Percentiles rank a stretch among this genome's conserved stretches.
Conservation (phyloP, 208 protist species). For the Wallacemonas collosoma region DNA sequence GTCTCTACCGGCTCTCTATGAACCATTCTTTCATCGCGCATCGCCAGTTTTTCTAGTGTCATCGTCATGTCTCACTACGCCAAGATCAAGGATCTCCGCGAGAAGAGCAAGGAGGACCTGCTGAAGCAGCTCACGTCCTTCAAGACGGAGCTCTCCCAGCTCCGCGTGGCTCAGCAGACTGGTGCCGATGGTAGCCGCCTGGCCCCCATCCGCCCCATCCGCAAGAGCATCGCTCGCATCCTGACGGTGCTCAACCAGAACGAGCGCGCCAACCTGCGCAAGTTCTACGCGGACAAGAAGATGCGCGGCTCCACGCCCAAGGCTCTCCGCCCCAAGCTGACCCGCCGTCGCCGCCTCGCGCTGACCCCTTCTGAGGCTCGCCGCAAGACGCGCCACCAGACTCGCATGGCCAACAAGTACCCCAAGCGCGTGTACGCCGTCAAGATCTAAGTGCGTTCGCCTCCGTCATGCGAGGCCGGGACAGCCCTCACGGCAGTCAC, state of each 20-base stretch:
- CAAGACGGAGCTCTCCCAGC: slow-evolving; percentile 97
- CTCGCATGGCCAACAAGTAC: slow-evolving; percentile 77
- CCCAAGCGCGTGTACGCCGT: slow-evolving; percentile 90
- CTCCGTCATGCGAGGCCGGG: too few species aligned
- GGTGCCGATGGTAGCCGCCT: slow-evolving; percentile 90
- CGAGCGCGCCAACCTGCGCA: slow-evolving; percentile 90
- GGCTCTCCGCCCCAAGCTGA: slow-evolving; percentile 85
- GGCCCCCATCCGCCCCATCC: slow-evolving; percentile 95
- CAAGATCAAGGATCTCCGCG: slow-evolving; percentile 92
- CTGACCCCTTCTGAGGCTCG: slow-evolving; percentile 90
- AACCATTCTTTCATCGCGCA: neutral
- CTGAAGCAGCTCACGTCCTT: slow-evolving; percentile 96
- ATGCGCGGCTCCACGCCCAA: slow-evolving; percentile 75
- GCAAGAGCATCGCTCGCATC: slow-evolving; percentile 97
- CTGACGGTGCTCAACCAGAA: slow-evolving; percentile 98
- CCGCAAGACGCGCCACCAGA: slow-evolving; percentile 85
- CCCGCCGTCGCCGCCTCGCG: slow-evolving; percentile 84
- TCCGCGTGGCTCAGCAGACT: slow-evolving; percentile 96
- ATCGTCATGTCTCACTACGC: slow-evolving; percentile 80
- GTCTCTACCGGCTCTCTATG: neutral
- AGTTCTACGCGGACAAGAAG: slow-evolving; percentile 95
- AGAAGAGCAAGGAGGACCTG: slow-evolving; percentile 96
- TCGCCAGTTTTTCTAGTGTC: slow-evolving; percentile 16
- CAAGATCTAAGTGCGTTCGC: slow-evolving; percentile 63
- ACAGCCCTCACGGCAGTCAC: too few species aligned